These are phyloP conservation scores for Chlorella variabilis DNA, from an alignment of 163 green algal species.

Conservation along the genomic window DNA sequence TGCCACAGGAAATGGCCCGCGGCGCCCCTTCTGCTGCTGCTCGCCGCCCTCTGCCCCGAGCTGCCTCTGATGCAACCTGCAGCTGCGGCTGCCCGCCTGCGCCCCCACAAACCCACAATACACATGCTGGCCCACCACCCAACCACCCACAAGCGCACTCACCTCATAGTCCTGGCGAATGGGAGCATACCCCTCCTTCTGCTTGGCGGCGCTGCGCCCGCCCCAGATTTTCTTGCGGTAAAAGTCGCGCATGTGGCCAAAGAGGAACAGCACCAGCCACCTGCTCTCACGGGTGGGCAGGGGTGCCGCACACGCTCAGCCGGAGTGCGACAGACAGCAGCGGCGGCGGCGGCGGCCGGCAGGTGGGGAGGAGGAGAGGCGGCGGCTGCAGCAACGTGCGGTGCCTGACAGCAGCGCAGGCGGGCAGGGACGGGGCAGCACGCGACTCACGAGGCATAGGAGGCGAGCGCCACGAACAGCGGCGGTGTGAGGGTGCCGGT, in stretches of 20 bases:
- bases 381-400: no score
- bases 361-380: background rate
- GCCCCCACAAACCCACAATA: no score
- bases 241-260: conserved; percentile 59
- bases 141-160: no score
- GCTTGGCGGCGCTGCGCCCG: background rate
- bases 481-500: conserved; percentile 49
- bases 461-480: conserved; percentile 42
- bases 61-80: no score
- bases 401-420: background rate
- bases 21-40: no score
- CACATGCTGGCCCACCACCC: no score
- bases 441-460: conserved; percentile 35
- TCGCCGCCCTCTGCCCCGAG: no score
- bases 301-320: no score
- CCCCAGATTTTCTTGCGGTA: conserved; percentile 41
- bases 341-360: background rate
- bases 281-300: conserved; percentile 24
- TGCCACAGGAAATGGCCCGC: no score
- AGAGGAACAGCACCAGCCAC: conserved; percentile 57
- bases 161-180: conserved; percentile 75
- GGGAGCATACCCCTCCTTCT: conserved; percentile 66
- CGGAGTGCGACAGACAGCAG: no score
- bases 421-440: background rate
- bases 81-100: no score